Conservation (phyloP, 2,329 filamentous ascomycete species). For the Colletotrichum incanum region DNA sequence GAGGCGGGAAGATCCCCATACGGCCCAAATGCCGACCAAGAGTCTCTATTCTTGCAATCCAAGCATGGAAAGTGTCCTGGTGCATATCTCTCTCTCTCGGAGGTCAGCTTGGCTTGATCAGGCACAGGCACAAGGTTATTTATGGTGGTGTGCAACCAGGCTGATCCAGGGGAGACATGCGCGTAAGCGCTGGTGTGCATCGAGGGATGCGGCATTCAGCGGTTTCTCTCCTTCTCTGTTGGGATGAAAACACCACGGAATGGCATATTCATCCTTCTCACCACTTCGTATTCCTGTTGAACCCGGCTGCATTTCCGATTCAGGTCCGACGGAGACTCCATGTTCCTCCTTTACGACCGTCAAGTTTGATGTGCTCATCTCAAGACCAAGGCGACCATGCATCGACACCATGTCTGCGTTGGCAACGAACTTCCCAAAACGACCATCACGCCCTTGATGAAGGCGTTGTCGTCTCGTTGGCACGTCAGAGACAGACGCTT, state of each 20-base stretch:
- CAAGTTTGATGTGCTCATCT: neutral
- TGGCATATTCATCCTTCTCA: neutral
- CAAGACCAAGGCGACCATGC: neutral
- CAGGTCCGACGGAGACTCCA: neutral
- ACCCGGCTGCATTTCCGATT: neutral
- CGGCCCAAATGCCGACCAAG: conserved; percentile 28
- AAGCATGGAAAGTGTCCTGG: neutral
- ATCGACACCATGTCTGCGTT: neutral
- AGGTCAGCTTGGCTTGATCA: neutral
- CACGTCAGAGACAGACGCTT: conserved; percentile 9
- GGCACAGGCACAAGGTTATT: neutral
- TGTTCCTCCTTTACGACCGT: neutral
- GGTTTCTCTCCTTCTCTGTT: conserved; percentile 5
- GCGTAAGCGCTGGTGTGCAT: conserved; percentile 19
- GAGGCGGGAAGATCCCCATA: conserved; percentile 34
- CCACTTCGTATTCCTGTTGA: neutral
- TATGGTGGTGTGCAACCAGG: neutral
- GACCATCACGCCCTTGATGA: conserved; percentile 5
- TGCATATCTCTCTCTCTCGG: neutral
- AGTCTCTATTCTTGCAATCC: neutral
- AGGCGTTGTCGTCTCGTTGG: neutral
- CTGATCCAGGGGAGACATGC: conserved; percentile 18
- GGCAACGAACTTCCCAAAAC: conserved; percentile 25
- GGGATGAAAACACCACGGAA: neutral
- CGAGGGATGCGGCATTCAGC: conserved; percentile 12